Percentiles rank a stretch among this genome's conserved stretches.
These are phyloP conservation scores for Mucor irregularis DNA, from an alignment of 371 early-diverging fungal species.

Conservation along the genomic window DNA sequence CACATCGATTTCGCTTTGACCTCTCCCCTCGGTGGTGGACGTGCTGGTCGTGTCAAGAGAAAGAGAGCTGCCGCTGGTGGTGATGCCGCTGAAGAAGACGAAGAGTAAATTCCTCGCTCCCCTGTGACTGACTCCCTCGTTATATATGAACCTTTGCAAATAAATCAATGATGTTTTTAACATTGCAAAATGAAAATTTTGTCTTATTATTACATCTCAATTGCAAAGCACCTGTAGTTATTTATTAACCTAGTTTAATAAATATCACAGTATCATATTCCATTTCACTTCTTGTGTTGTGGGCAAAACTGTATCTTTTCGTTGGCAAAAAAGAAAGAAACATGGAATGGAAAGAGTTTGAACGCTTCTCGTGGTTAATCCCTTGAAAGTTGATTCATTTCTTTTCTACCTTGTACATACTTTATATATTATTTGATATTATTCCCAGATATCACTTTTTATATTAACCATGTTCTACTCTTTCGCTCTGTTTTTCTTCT, in stretches of 20 bases:
- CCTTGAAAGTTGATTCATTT: no score
- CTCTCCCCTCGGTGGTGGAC: conserved; percentile 98
- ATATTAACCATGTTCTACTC: no score
- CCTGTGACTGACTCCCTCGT: not conserved
- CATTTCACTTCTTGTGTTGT: not conserved
- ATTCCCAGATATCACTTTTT: no score
- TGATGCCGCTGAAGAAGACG: conserved; percentile 67
- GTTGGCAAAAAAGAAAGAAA: no score
- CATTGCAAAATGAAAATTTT: conserved; percentile 3
- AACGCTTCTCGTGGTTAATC: no score
- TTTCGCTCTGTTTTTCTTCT: not conserved
- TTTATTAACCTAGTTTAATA: not conserved
- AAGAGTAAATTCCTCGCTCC: conserved; percentile 53
- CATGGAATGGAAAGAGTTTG: not conserved
- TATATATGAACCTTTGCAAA: conserved; percentile 55
- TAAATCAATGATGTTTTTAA: conserved; percentile 29
- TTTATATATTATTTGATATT: no score
- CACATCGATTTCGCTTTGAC: conserved; percentile 98
- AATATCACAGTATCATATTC: conserved; percentile 29
- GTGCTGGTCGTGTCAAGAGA: conserved; percentile 97
- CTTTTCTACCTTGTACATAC: no score
- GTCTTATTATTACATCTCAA: conserved; percentile 29
- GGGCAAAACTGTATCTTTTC: not conserved
- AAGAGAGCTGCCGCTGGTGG: conserved; percentile 78
- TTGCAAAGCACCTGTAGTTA: conserved; percentile 53